A percentile compares a stretch with the other conserved stretches of the same genome.
Evolutionary conservation across 768 basidiomycete species (phyloP).

Genomic region (Tylopilus balloui): DNA sequence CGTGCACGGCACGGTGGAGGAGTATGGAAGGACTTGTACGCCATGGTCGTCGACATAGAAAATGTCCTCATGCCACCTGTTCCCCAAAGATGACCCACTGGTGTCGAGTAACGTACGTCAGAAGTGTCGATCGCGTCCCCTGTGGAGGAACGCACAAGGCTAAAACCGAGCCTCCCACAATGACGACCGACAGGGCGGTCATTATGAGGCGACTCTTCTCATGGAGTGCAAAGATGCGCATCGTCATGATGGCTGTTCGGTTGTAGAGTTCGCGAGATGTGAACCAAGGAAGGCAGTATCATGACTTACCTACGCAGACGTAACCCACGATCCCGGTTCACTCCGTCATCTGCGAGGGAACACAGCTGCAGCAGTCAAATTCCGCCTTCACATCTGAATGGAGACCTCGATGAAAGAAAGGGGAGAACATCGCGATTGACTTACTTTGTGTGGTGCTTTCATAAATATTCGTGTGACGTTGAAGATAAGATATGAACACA

Average conservation of each 20-base stretch:
- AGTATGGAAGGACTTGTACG: conserved; percentile 4
- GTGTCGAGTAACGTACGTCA: background rate
- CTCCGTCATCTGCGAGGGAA: background rate
- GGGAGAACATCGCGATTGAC: background rate
- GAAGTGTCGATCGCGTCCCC: background rate
- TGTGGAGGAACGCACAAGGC: conserved; percentile 4
- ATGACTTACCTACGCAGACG: conserved; percentile 6
- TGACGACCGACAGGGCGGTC: background rate
- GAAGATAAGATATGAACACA: conserved; percentile 39
- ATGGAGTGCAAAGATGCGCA: conserved; percentile 22
- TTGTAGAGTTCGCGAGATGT: background rate
- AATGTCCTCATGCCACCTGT: too few species aligned
- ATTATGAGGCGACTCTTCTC: conserved; percentile 7
- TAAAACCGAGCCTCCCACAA: background rate
- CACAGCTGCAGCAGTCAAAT: conserved; percentile 1
- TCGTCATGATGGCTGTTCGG: conserved; percentile 13
- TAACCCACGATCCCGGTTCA: conserved; percentile 7
- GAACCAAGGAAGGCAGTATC: background rate
- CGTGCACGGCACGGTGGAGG: background rate
- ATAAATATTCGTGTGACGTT: conserved; percentile 35
- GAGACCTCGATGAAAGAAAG: background rate
- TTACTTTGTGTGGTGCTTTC: conserved; percentile 6
- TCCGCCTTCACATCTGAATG: conserved; percentile 10
- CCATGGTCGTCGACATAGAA: background rate
- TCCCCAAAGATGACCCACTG: conserved; percentile 11